Conservation (phyloP, 495 filamentous ascomycete genomes). For the Delitschia confertaspora region DNA sequence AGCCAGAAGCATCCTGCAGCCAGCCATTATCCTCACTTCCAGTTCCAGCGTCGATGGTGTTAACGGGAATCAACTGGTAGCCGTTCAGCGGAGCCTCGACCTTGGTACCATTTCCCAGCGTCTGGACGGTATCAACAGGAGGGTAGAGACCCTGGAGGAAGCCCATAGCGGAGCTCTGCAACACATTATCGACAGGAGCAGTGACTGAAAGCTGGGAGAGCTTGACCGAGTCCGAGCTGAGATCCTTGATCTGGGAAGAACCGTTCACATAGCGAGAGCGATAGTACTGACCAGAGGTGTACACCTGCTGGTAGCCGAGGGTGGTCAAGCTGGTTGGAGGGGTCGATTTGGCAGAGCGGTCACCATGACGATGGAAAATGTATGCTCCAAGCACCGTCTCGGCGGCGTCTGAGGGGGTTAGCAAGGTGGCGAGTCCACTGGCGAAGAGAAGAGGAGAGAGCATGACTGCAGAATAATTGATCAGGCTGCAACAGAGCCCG, state of each 20-base stretch:
- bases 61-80: constrained; percentile 53
- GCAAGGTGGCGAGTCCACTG: too few relatives aligned
- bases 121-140: constrained; percentile 39
- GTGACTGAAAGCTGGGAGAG: constrained; percentile 50
- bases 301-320: constrained; percentile 55
- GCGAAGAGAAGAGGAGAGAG: constrained; percentile 14
- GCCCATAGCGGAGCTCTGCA: constrained; percentile 34
- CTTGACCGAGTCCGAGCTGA: constrained; percentile 49
- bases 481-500: too few relatives aligned
- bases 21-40: constrained; percentile 49
- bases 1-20: constrained; percentile 51
- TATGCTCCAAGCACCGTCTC: constrained; percentile 56
- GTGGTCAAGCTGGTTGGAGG: constrained; percentile 48
- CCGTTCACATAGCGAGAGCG: constrained; percentile 47
- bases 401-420: constrained; percentile 38
- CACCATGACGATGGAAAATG: constrained; percentile 58
- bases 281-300: constrained; percentile 52
- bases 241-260: constrained; percentile 47
- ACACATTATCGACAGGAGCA: constrained; percentile 35
- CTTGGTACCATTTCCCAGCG: constrained; percentile 45
- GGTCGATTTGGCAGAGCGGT: constrained; percentile 49
- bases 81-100: constrained; percentile 49
- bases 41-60: constrained; percentile 35
- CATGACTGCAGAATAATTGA: too few relatives aligned
- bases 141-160: constrained; percentile 60